Conservation (phyloP, 1,139 yeast species). For the Kodamaea fungicola region DNA sequence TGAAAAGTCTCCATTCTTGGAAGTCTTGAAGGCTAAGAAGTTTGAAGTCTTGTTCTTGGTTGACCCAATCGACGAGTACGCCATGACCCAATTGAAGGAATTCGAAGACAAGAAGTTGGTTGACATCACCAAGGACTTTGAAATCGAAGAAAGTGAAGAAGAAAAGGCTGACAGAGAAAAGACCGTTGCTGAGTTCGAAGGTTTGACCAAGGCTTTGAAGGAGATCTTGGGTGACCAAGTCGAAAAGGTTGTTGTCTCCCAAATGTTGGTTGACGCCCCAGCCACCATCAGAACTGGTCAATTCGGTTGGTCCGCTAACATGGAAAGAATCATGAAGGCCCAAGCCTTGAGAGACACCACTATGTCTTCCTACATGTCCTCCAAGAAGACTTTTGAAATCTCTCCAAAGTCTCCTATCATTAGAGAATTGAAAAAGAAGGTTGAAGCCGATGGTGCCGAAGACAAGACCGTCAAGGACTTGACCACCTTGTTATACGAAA, state of each 20-base stretch:
- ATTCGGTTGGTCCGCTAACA: constrained; percentile 99
- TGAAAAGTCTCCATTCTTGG: constrained; percentile 99
- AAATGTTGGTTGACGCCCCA: constrained; percentile 97
- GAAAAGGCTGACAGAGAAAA: constrained; percentile 93
- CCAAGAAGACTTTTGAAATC: constrained; percentile 98
- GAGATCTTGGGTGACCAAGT: constrained; percentile 97
- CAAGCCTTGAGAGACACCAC: constrained; percentile 99
- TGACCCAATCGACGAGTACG: constrained; percentile 99
- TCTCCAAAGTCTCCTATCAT: constrained; percentile 96
- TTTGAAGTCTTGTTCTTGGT: constrained; percentile 96
- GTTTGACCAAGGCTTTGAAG: constrained; percentile 92
- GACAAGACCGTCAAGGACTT: constrained; percentile 98
- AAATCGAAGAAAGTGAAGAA: constrained; percentile 97
- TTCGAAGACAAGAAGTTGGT: constrained; percentile 99
- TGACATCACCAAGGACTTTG: constrained; percentile 98
- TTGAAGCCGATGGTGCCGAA: constrained; percentile 94
- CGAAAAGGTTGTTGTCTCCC: constrained; percentile 98
- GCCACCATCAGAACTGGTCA: constrained; percentile 99
- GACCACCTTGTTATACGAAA: constrained; percentile 93
- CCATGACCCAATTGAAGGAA: constrained; percentile 98
- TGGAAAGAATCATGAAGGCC: constrained; percentile 99
- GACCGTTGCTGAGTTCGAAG: constrained; percentile 89
- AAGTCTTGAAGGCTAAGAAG: constrained; percentile 96
- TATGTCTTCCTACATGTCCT: constrained; percentile 99
- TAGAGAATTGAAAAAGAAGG: constrained; percentile 93